Evolutionary conservation across 2,329 filamentous ascomycete genomes (phyloP), one percentile per base, ranked within the genome.

Genomic region (Lachnellula hyalina): DNA sequence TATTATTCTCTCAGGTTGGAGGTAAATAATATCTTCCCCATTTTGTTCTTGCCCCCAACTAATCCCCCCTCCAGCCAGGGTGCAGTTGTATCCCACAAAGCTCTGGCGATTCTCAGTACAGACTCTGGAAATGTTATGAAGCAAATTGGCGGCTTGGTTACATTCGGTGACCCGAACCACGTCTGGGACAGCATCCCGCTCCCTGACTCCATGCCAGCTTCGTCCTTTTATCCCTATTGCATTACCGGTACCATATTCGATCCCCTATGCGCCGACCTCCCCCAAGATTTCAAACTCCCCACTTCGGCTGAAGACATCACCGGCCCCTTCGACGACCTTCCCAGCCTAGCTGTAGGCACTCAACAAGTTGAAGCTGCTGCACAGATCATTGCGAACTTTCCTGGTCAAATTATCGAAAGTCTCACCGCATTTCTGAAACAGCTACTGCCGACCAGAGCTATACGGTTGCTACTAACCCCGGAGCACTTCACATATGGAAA

Each of bases 401-500:
- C 23, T 15, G 36, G 14, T 6, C 36, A 40, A 40, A 17, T 40
- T 17, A 15, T n/a, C 17, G 11, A 40, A 40, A 40, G 14, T 40
- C 15, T 40, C 17, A 15, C 17, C 8, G 36, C 14, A 6, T 40
- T 40, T 9, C 14, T 40, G 14, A 40, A 40, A 15, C 14, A 15
- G 36, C 36, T 40, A 14, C 36, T 15, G 36, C 36, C 36, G 6
- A 17, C 14, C 14, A 40, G 8, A 17, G 14, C 17, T 40, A 9
- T 40, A 8, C 14, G 36, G 17, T 25, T 49, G 21, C 23, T 28
- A 11, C 19, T 49, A 15, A 49, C 47, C 14, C 47, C 47, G 47
- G 23, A 38, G 47, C 47, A 49, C 28, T 49, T 49, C 47, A 49
- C 15, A 17, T 49, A 49, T 21, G 47, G 47, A 32, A 49, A 49